These are phyloP conservation scores for Pythium insidiosum DNA, from an alignment of 352 stramenopile genomes.

Conservation along the genomic window DNA sequence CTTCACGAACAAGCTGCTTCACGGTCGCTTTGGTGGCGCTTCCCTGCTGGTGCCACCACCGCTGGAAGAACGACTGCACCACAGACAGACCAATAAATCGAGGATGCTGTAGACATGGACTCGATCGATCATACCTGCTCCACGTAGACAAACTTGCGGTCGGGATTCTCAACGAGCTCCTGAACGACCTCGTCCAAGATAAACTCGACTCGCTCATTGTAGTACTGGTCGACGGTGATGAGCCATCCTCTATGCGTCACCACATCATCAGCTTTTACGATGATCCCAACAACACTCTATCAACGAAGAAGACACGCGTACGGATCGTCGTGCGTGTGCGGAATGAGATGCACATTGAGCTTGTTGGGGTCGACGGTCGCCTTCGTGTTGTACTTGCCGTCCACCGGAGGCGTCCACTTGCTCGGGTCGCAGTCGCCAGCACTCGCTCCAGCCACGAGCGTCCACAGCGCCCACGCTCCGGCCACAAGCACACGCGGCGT, in stretches of 20 bases:
- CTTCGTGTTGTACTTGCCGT: conserved; percentile 66
- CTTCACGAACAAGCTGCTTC: conserved; percentile 84
- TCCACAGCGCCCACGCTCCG: too few relatives aligned
- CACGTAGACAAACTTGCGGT: conserved; percentile 93
- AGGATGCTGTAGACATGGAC: too few relatives aligned
- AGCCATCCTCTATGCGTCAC: conserved; percentile 79
- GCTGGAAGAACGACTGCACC: conserved; percentile 93
- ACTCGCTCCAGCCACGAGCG: too few relatives aligned
- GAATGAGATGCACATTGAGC: conserved; percentile 95
- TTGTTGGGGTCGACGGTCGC: conserved; percentile 41
- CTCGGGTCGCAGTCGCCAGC: conserved; percentile 32
- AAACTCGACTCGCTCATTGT: conserved; percentile 88
- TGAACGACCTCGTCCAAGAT: conserved; percentile 93
- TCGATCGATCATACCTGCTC: too few relatives aligned
- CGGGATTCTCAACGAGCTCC: conserved; percentile 81
- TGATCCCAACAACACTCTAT: too few relatives aligned
- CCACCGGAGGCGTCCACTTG: conserved; percentile 56
- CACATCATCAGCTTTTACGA: not conserved
- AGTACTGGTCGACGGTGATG: conserved; percentile 98
- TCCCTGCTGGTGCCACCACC: conserved; percentile 93
- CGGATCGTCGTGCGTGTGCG: conserved; percentile 95
- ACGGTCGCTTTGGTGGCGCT: conserved; percentile 62
- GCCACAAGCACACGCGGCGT: too few relatives aligned
- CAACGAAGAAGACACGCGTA: conserved; percentile 19
- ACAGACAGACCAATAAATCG: too few relatives aligned